These are phyloP conservation scores for Noccaea caerulescens DNA, from an alignment of 345 rosid genomes.

Conservation along the genomic window DNA sequence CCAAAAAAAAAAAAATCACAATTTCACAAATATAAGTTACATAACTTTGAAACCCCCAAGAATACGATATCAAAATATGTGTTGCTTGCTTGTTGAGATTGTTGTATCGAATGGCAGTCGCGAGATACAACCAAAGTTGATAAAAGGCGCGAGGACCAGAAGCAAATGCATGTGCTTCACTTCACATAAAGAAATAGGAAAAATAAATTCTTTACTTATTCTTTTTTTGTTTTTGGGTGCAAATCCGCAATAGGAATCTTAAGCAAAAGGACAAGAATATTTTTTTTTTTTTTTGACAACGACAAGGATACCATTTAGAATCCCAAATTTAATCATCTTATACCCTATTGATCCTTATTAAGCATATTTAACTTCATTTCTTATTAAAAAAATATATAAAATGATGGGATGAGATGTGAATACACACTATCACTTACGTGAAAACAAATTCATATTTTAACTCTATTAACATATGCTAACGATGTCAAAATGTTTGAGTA, in stretches of 20 bases:
- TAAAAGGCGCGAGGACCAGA: slow-evolving; percentile 31
- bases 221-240: no score
- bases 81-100: slow-evolving; percentile 14
- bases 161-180: slow-evolving; percentile 10
- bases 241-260: no score
- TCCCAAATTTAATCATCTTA: background rate
- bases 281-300: background rate
- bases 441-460: no score
- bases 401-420: no score
- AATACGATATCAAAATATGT: background rate
- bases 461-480: no score
- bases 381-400: no score
- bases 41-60: background rate
- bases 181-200: background rate
- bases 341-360: background rate
- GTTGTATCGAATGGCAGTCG: slow-evolving; percentile 8
- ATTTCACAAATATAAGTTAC: no score
- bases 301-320: background rate
- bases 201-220: background rate
- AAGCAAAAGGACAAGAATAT: background rate
- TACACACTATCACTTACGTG: no score
- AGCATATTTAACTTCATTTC: no score
- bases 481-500: no score
- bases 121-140: slow-evolving; percentile 22
- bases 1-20: background rate